These are phyloP conservation scores for Saccharomyces pastorianus DNA, from an alignment of 1,139 yeast genomes.

Conservation along the genomic window DNA sequence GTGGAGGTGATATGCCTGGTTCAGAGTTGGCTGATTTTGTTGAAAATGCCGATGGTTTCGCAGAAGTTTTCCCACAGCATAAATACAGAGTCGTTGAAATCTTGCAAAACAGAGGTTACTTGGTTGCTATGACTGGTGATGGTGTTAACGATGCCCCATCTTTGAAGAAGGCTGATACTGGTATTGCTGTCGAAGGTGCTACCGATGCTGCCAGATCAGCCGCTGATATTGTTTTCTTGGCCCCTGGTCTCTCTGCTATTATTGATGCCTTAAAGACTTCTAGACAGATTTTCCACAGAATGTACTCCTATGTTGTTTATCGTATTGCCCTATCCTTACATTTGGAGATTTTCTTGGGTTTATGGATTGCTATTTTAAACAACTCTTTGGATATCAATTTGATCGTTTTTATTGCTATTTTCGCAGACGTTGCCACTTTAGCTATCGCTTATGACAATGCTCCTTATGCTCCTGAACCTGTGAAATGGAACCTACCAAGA, in stretches of 20 bases:
- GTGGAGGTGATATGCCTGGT: slow-evolving; percentile 95
- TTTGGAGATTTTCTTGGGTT: slow-evolving; percentile 85
- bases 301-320: slow-evolving; percentile 94
- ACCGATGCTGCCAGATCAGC: slow-evolving; percentile 96
- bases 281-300: slow-evolving; percentile 96
- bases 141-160: slow-evolving; percentile 98
- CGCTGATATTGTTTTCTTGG: slow-evolving; percentile 92
- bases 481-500: slow-evolving; percentile 97
- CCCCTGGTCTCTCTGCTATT: slow-evolving; percentile 92
- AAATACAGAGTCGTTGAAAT: slow-evolving; percentile 61
- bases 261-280: slow-evolving; percentile 91
- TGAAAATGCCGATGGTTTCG: slow-evolving; percentile 95
- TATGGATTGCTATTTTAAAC: slow-evolving; percentile 90
- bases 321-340: slow-evolving; percentile 90
- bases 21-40: slow-evolving; percentile 92
- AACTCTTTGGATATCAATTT: slow-evolving; percentile 74
- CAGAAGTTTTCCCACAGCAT: slow-evolving; percentile 96
- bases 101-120: slow-evolving; percentile 67
- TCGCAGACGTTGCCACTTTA: slow-evolving; percentile 91
- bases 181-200: slow-evolving; percentile 97
- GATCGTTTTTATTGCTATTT: slow-evolving; percentile 89
- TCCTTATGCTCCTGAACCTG: slow-evolving; percentile 94
- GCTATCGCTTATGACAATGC: slow-evolving; percentile 97
- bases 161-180: slow-evolving; percentile 91
- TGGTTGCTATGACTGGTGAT: slow-evolving; percentile 98